Conservation (phyloP, 164 flowering plant genomes). For the Magnolia sinica region DNA sequence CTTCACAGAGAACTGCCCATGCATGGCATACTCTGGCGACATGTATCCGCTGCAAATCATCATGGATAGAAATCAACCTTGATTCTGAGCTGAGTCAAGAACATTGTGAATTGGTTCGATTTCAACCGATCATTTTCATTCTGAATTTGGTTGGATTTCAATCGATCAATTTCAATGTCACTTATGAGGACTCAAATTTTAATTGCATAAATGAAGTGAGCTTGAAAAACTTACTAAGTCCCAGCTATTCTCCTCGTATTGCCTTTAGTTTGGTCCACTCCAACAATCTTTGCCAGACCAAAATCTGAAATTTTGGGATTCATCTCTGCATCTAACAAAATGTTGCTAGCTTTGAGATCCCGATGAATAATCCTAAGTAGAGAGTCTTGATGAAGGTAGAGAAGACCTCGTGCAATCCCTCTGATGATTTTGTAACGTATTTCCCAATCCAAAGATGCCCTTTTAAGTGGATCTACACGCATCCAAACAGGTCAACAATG, state of each 20-base stretch:
- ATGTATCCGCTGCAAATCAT: slow-evolving; percentile 4
- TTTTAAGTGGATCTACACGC: slow-evolving; percentile 1
- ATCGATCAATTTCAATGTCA: not conserved
- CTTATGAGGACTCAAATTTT: not conserved
- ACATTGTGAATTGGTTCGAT: not conserved
- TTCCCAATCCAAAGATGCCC: slow-evolving; percentile 18
- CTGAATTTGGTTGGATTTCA: no score
- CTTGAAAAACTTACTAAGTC: slow-evolving; percentile 33
- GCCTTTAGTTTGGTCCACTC: slow-evolving; percentile 20
- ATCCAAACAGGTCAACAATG: no score
- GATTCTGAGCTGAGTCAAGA: not conserved
- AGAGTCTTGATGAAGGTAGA: slow-evolving; percentile 63
- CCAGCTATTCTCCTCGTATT: slow-evolving; percentile 29
- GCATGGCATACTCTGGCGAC: slow-evolving; percentile 11
- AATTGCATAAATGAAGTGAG: not conserved
- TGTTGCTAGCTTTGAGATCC: slow-evolving; percentile 59
- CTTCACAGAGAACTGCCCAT: slow-evolving; percentile 4
- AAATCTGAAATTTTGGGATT: slow-evolving; percentile 51
- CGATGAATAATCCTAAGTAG: slow-evolving; percentile 47
- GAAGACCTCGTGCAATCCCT: slow-evolving; percentile 53
- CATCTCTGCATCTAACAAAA: slow-evolving; percentile 44
- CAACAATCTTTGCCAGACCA: slow-evolving; percentile 43
- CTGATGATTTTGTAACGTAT: slow-evolving; percentile 23
- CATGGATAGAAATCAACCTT: not conserved
- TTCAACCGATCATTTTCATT: no score